Evolutionary conservation across 345 rosid species (phyloP).

Genomic region (Ricinus communis): DNA sequence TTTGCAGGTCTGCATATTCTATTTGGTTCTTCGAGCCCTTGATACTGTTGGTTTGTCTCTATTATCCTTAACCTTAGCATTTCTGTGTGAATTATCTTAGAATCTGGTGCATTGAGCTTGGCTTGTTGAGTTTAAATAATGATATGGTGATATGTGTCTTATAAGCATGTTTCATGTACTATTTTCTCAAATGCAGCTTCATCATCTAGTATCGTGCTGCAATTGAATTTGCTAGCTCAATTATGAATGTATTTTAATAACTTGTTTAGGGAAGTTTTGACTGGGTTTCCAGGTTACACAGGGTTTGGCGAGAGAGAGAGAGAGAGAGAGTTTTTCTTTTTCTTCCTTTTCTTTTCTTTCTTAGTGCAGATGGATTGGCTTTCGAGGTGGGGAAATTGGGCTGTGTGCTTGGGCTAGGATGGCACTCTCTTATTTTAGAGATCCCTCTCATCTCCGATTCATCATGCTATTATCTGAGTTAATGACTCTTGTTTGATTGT

Average conservation of each 20-base stretch:
- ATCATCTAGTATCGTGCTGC: not conserved
- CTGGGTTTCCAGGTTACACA: not conserved
- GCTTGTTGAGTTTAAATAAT: not conserved
- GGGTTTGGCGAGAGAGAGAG: not conserved
- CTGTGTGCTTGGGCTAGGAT: not conserved
- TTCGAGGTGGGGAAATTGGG: no score
- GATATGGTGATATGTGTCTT: not conserved
- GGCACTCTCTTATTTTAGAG: not conserved
- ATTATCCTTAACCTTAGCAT: not conserved
- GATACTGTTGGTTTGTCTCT: constrained; percentile 87
- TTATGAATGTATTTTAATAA: not conserved
- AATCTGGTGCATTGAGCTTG: not conserved
- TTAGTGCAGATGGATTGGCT: no score
- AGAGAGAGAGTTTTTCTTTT: no score
- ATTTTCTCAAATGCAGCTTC: not conserved
- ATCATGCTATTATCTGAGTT: not conserved
- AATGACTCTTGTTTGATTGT: constrained; percentile 1
- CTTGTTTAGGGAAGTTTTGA: not conserved
- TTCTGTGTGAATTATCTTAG: not conserved
- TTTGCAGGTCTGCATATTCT: constrained; percentile 85
- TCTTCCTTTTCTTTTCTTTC: no score
- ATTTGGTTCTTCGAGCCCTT: constrained; percentile 94
- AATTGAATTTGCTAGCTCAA: not conserved
- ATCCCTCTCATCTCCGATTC: not conserved
- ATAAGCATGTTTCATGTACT: not conserved